Conservation (phyloP, 2,329 filamentous ascomycete genomes). For the Claviceps sp. region DNA sequence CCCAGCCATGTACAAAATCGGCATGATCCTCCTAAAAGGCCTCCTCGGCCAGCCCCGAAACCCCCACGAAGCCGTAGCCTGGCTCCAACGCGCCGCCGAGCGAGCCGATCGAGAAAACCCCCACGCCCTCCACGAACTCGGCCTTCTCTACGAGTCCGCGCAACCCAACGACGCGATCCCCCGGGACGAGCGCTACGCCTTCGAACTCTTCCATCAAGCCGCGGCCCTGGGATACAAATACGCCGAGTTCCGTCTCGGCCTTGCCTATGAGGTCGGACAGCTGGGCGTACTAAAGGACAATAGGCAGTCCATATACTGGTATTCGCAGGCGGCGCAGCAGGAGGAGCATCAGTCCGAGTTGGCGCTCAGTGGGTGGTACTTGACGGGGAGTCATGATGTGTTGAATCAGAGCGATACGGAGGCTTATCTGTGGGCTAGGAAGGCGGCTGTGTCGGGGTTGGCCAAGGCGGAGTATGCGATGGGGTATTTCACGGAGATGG, state of each 20-base stretch:
- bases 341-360: constrained; percentile 90
- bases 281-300: constrained; percentile 75
- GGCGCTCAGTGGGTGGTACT: constrained; percentile 79
- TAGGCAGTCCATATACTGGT: constrained; percentile 81
- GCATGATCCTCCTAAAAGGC: constrained; percentile 89
- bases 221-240: constrained; percentile 89
- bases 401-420: constrained; percentile 88
- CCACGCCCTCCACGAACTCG: constrained; percentile 85
- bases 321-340: constrained; percentile 78
- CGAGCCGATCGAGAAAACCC: constrained; percentile 80
- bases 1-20: constrained; percentile 96
- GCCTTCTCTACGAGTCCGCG: constrained; percentile 50
- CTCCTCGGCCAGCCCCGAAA: constrained; percentile 78
- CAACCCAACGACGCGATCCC: constrained; percentile 58
- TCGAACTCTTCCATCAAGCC: constrained; percentile 71
- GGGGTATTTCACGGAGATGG: constrained; percentile 91
- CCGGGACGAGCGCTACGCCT: constrained; percentile 68
- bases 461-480: constrained; percentile 96
- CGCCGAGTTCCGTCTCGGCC: constrained; percentile 79
- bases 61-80: constrained; percentile 72
- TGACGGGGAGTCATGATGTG: constrained; percentile 80
- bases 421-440: constrained; percentile 92
- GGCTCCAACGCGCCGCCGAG: constrained; percentile 88
- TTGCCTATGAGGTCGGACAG: constrained; percentile 78
- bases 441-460: constrained; percentile 75